Percentiles rank a stretch among this genome's conserved stretches.
phyloP scores from a whole-genome alignment of 140 eudicot genomes.

The Erigeron philadelphicus region DNA sequence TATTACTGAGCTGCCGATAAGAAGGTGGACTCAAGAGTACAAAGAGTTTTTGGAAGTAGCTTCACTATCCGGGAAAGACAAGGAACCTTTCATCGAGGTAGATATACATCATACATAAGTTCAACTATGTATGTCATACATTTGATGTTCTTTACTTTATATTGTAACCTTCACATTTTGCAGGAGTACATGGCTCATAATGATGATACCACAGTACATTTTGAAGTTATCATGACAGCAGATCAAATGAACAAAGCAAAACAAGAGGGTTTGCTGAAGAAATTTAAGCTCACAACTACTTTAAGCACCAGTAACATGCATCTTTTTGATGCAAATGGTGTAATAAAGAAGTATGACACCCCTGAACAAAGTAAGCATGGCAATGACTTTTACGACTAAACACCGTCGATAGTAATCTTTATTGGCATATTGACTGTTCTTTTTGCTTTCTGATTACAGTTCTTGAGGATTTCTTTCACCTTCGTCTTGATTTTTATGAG shows the following conservation, averaged over 20 bases:
- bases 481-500: conserved; percentile 62
- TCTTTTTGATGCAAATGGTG: conserved; percentile 68
- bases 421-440: not conserved
- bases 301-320: conserved; percentile 91
- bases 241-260: conserved; percentile 48
- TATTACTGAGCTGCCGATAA: conserved; percentile 71
- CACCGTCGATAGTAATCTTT: not conserved
- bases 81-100: conserved; percentile 70
- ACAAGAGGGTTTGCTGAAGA: conserved; percentile 79
- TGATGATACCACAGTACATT: conserved; percentile 48
- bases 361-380: conserved; percentile 80
- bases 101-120: not conserved
- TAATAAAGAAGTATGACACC: conserved; percentile 71
- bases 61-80: conserved; percentile 40
- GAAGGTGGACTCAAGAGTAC: conserved; percentile 88
- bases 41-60: conserved; percentile 68
- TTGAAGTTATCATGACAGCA: conserved; percentile 43
- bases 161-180: conserved; percentile 23
- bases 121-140: not conserved
- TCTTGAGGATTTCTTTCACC: conserved; percentile 63
- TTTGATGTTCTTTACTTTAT: not conserved
- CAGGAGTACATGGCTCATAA: conserved; percentile 60
- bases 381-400: no score
- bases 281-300: conserved; percentile 62
- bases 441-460: conserved; percentile 42